These are phyloP conservation scores for Ascochyta pisi DNA, from an alignment of 2,329 filamentous ascomycete genomes.

Conservation along the genomic window DNA sequence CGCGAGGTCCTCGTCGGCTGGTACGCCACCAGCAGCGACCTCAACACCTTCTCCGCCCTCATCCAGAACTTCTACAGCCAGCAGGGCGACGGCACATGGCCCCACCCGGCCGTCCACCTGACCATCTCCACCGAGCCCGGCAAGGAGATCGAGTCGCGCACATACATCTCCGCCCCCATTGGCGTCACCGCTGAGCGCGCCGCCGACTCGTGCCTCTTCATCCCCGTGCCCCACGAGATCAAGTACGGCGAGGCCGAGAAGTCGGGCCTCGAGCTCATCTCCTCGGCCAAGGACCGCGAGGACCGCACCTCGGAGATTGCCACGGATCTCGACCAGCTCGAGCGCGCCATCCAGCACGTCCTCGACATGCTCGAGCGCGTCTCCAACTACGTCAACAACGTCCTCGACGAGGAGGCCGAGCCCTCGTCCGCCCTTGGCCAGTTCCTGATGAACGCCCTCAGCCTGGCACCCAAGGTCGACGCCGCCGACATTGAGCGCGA, in stretches of 20 bases:
- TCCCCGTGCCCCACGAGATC: slow-evolving; percentile 94
- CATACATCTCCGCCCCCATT: slow-evolving; percentile 95
- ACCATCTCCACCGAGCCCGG: slow-evolving; percentile 91
- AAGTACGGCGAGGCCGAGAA: slow-evolving; percentile 83
- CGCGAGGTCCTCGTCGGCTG: slow-evolving; percentile 94
- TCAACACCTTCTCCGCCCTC: slow-evolving; percentile 97
- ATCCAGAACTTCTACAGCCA: slow-evolving; percentile 99
- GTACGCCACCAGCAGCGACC: slow-evolving; percentile 96
- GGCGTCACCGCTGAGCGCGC: slow-evolving; percentile 94
- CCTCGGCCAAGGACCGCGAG: slow-evolving; percentile 80
- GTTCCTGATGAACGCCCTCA: slow-evolving; percentile 92
- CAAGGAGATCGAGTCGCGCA: slow-evolving; percentile 85
- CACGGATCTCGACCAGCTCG: slow-evolving; percentile 88
- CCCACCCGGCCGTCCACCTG: slow-evolving; percentile 95
- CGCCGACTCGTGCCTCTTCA: slow-evolving; percentile 95
- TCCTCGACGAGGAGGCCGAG: slow-evolving; percentile 90
- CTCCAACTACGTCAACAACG: slow-evolving; percentile 88
- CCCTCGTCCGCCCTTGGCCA: slow-evolving; percentile 92
- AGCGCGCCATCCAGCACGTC: slow-evolving; percentile 85
- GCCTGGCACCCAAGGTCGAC: slow-evolving; percentile 93
- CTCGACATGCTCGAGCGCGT: slow-evolving; percentile 89
- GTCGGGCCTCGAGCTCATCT: slow-evolving; percentile 81
- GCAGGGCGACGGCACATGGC: slow-evolving; percentile 95
- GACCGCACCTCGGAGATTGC: slow-evolving; percentile 74
- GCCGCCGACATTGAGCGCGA: slow-evolving; percentile 89